Evolutionary conservation across 2,329 filamentous ascomycete species (phyloP), one percentile per base, ranked within the genome.

Genomic region (Paecilomyces formosus): DNA sequence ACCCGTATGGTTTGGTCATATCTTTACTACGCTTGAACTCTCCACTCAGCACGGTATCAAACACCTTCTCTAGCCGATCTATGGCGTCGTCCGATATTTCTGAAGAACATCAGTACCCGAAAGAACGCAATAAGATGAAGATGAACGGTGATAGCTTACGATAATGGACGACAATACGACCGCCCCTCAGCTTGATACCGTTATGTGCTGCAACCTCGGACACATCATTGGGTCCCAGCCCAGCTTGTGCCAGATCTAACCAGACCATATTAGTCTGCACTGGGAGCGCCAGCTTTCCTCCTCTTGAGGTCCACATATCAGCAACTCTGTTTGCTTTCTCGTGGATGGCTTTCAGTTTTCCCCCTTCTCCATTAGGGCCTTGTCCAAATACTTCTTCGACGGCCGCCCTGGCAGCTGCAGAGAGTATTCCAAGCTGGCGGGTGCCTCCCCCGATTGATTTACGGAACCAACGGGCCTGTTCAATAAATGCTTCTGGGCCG

Each of bases 221-320:
- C 60, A 86, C 82, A 50, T 81, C 77, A 56, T 82, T 78, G 4
- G 70, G 70, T 3, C 77, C 75, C 33, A 87, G 70, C 0, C 83
- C 82, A 12, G 83, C 82, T 0, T 81, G 81, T 30, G 85, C 81
- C 15, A 94, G 76, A 71, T 95, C 87, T 59, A 95, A 68, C 90
- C 90, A 96, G 31, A 90, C 85, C 89, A 96, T 95, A 75, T 96
- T 96, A 15, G 91, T 95, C 69, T 96, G 87, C 1, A 88, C 86
- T 0, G 88, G 87, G 60, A 87, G 79, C 18, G 80, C 74, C 58
- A 91, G 74, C 72, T 82, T 84, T 1, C 90, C 91, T 4, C 90
- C 90, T 55, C 86, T 78, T 15, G 75, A 76, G 4, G 78, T 82
- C 91, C 91, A 96, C 63, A 88, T 72, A 31, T 79, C 75, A 26